Conservation (phyloP, 169 alveolate species). For the Plasmodium reichenowi region DNA sequence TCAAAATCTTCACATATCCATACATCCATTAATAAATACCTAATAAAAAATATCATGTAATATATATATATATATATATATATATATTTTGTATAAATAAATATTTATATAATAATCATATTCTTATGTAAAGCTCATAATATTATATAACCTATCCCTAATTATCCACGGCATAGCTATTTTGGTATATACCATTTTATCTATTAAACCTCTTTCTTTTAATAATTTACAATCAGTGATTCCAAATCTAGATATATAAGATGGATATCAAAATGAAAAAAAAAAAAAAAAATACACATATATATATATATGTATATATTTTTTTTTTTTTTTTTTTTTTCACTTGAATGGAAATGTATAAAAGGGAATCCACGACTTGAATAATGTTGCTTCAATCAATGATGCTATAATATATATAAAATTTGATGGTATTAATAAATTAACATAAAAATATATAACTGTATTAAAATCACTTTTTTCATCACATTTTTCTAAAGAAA, state of each 20-base stretch:
- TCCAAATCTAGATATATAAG: conserved; percentile 25
- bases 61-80: too few relatives aligned
- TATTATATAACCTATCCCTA: conserved; percentile 31
- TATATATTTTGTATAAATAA: too few relatives aligned
- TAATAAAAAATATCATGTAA: neutral
- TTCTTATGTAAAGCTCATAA: too few relatives aligned
- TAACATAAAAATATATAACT: conserved; percentile 43
- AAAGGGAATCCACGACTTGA: conserved; percentile 58
- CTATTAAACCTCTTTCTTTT: conserved; percentile 37
- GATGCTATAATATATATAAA: conserved; percentile 44
- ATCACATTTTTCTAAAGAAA: neutral
- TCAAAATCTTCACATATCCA: conserved; percentile 69
- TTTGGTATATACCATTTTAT: conserved; percentile 56
- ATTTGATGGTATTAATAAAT: conserved; percentile 55
- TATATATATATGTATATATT: neutral
- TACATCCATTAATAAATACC: conserved; percentile 41
- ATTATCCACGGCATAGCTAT: conserved; percentile 72
- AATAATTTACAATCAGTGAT: conserved; percentile 40
- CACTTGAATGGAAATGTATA: conserved; percentile 54
- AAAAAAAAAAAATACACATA: neutral
- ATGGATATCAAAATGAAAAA: neutral
- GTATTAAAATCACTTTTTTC: conserved; percentile 51
- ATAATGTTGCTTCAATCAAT: conserved; percentile 24
- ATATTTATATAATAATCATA: too few relatives aligned
- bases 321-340: neutral